phyloP scores from a whole-genome alignment of 139 green algal genomes.

The Closterium sp. region DNA sequence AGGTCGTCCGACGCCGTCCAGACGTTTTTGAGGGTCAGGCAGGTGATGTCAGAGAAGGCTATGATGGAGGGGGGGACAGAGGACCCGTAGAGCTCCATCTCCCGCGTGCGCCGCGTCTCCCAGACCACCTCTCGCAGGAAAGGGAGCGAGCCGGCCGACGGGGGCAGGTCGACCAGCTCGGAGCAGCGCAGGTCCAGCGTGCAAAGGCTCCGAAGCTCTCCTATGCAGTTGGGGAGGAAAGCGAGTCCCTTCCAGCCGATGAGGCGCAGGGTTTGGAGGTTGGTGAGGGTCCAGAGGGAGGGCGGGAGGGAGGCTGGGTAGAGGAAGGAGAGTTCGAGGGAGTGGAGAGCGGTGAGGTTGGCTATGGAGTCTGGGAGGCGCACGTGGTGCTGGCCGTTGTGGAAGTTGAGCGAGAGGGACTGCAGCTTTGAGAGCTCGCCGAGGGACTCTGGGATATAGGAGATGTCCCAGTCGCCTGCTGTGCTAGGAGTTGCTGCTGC shows the following conservation, averaged over 20 bases:
- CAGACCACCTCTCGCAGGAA: slow-evolving; percentile 6
- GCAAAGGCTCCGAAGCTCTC: neutral
- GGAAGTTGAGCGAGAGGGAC: neutral
- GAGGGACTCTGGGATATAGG: slow-evolving; percentile 5
- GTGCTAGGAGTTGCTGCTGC: neutral
- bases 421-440: neutral
- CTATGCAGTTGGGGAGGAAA: slow-evolving; percentile 34
- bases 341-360: neutral
- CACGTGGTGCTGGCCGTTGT: slow-evolving; percentile 1
- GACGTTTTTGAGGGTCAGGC: slow-evolving; percentile 15
- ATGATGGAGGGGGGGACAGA: slow-evolving; percentile 13
- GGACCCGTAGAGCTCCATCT: neutral
- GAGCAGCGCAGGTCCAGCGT: slow-evolving; percentile 8
- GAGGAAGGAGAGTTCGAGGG: slow-evolving; percentile 4
- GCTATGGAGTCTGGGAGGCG: slow-evolving; percentile 9
- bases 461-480: neutral
- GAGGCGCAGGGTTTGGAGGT: slow-evolving; percentile 11
- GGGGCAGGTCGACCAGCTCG: slow-evolving; percentile 14
- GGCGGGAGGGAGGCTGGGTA: neutral
- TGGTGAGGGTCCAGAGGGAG: slow-evolving; percentile 18
- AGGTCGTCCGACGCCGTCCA: neutral
- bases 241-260: slow-evolving; percentile 12
- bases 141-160: neutral
- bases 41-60: neutral
- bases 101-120: slow-evolving; percentile 2